A percentile compares a stretch with the other conserved stretches of the same genome.
Conservation (phyloP, 176 grass and related monocot genomes). For the Rhynchospora pubera region DNA sequence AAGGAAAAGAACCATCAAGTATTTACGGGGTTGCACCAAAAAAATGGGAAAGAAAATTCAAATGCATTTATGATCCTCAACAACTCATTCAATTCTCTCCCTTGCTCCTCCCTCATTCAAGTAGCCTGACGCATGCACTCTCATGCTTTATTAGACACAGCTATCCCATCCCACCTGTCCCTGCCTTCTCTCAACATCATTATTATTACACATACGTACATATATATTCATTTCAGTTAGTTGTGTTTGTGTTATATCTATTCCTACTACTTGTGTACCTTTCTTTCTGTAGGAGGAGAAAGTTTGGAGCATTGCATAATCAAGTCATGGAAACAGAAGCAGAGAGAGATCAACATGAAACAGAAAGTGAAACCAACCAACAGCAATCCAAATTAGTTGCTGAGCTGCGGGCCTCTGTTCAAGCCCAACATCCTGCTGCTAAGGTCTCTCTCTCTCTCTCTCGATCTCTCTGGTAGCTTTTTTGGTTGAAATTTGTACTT, state of each 20-base stretch:
- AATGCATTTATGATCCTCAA: neutral
- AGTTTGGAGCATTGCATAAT: neutral
- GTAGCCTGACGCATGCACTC: neutral
- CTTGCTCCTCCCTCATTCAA: neutral
- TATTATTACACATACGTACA: neutral
- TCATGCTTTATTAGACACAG: neutral
- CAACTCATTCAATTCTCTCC: neutral
- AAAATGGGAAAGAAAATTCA: neutral
- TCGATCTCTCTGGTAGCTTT: neutral
- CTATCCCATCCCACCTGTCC: neutral
- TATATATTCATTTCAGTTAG: neutral
- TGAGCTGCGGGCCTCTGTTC: slow-evolving; percentile 7
- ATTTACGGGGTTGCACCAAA: neutral
- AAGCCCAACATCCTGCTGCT: neutral
- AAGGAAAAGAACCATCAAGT: neutral
- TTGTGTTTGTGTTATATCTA: neutral
- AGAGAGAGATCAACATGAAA: neutral
- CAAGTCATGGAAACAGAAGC: neutral
- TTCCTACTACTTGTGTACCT: neutral
- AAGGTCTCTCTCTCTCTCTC: neutral
- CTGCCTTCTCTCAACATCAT: neutral
- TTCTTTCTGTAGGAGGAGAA: neutral
- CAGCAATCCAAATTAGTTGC: neutral
- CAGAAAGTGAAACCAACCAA: neutral
- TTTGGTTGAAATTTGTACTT: neutral